Conservation (phyloP, 2,329 filamentous ascomycete species). For the Ophiobolus disseminans region DNA sequence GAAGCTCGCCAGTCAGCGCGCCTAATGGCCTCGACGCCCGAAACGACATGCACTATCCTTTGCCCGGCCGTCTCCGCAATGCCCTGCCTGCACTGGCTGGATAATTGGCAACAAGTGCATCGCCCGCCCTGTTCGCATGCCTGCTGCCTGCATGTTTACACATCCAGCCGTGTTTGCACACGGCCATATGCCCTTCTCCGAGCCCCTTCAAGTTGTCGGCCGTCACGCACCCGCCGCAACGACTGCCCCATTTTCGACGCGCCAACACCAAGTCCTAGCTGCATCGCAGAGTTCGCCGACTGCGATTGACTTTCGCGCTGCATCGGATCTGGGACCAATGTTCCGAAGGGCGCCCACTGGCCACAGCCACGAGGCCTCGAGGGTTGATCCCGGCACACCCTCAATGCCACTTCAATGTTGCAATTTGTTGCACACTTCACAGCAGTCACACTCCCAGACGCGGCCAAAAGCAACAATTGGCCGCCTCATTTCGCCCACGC, state of each 20-base stretch:
- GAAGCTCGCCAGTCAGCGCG: background rate
- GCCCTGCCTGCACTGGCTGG: background rate
- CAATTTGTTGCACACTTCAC: background rate
- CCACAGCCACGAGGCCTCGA: background rate
- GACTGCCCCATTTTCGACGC: background rate
- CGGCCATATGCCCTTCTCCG: background rate
- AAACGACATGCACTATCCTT: background rate
- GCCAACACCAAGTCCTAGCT: background rate
- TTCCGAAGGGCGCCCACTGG: background rate
- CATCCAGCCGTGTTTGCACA: background rate
- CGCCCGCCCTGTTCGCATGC: background rate
- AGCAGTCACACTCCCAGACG: background rate
- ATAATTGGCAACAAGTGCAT: background rate
- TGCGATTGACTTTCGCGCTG: background rate
- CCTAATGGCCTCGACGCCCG: no score
- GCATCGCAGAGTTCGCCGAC: background rate
- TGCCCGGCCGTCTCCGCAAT: background rate
- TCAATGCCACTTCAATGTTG: background rate
- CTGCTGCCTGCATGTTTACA: background rate
- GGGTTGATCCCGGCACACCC: slow-evolving; percentile 2
- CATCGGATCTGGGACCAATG: background rate
- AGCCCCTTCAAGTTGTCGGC: background rate
- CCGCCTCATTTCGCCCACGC: background rate
- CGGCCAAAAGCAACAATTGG: background rate
- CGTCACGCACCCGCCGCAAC: background rate